Base-by-base conservation (phyloP, 805 yeast genomes). In the Suhomyces sp. region DNA sequence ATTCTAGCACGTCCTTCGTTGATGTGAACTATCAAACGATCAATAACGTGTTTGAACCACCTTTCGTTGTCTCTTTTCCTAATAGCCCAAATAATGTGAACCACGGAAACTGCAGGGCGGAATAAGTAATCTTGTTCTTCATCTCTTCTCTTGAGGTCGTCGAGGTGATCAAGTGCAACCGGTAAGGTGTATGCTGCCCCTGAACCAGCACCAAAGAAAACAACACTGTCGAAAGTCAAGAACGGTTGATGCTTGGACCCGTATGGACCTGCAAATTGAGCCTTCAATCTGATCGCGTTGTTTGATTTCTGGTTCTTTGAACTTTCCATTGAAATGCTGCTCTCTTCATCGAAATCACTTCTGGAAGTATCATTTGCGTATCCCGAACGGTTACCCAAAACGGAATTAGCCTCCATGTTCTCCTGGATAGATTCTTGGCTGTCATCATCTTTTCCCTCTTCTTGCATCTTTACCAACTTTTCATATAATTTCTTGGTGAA, bases 131-230 rank as follows among this genome's bases (percentile, higher is more conserved):
- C 74, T 4, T 47, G 50, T 0, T 25, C 47, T 1, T 33, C 38
- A 15, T 64, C 57, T 33, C 60, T 51, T 9, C 22, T 21, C 32
- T 54, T 38, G 12, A 67, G 50, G 4, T 53, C 46, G 26, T 55
- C 42, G 16, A 72, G 43, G 24, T 70, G 50, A 27, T 68, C 70
- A 23, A 72, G 47, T 6, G 72, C 70, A 1, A 70, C 60, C 2
- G 78, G 77, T 32, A 72, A 58, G 1, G 63, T 56, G 47, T 67
- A 72, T 1, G 77, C 60, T 5, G 65, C 68, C 2, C 79, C 79
- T 2, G 71, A 58, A 1, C 78, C 79, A 4, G 69, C 66, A 8
- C 59, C 58, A 11, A 72, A 38, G 23, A 71, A 63, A 4, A 65
- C 31, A 7, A 54, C 56, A 6, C 65, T 39, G 30, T 72, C 75